Percentiles rank a stretch among this genome's conserved stretches.
phyloP scores from a whole-genome alignment of 1,139 yeast species.

The Schizosaccharomyces versatilis region DNA sequence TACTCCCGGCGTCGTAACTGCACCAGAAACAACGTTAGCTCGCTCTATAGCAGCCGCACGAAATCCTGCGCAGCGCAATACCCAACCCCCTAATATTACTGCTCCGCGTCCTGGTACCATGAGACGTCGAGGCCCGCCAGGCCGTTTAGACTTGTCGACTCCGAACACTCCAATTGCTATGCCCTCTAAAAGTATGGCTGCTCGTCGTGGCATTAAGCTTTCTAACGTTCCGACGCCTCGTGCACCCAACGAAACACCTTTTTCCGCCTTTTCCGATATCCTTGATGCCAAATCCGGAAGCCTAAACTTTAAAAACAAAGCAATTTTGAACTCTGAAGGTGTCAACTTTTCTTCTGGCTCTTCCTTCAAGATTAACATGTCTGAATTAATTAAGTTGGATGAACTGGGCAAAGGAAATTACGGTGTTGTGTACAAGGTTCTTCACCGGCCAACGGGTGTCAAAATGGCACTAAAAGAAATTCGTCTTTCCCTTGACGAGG shows the following conservation, averaged over 20 bases:
- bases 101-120: background rate
- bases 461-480: conserved; percentile 75
- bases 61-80: background rate
- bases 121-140: background rate
- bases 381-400: conserved; percentile 52
- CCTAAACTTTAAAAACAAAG: conserved; percentile 77
- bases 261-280: conserved; percentile 67
- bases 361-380: conserved; percentile 60
- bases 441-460: conserved; percentile 71
- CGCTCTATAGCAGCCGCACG: background rate
- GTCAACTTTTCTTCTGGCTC: conserved; percentile 77
- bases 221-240: background rate
- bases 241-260: conserved; percentile 15
- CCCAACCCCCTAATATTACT: background rate
- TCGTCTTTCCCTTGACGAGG: conserved; percentile 62
- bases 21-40: background rate
- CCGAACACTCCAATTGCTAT: background rate
- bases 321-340: conserved; percentile 78
- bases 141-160: background rate
- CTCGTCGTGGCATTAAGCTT: background rate
- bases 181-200: background rate
- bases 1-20: background rate
- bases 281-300: conserved; percentile 83
- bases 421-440: conserved; percentile 72
- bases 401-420: conserved; percentile 83